Evolutionary conservation across 768 basidiomycete genomes (phyloP).

Genomic region (Russula sp.): DNA sequence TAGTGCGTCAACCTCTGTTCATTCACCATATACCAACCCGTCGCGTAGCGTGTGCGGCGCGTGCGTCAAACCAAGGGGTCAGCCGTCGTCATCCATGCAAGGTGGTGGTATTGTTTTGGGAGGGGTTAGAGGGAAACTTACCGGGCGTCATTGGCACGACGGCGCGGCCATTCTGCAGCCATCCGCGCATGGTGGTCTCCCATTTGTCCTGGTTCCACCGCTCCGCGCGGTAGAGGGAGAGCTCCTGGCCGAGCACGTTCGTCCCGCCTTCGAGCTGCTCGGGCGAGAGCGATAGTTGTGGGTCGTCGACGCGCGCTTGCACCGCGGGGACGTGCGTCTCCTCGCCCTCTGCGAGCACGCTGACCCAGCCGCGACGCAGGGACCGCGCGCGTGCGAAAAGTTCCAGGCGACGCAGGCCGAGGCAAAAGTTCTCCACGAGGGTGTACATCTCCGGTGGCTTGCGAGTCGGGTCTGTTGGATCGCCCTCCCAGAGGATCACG

Average conservation of each 20-base stretch:
- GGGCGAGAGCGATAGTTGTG: conserved; percentile 16
- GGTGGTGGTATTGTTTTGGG: not conserved
- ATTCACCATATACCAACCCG: too few relatives aligned
- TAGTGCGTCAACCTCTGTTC: conserved; percentile 67
- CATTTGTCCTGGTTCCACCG: conserved; percentile 58
- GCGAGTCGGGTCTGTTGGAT: conserved; percentile 68
- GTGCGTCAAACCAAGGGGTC: not conserved
- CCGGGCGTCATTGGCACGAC: conserved; percentile 63
- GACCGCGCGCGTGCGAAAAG: conserved; percentile 69
- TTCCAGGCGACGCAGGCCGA: conserved; percentile 86
- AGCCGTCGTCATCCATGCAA: not conserved
- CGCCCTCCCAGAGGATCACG: conserved; percentile 95
- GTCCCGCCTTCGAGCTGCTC: conserved; percentile 31
- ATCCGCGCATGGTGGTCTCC: conserved; percentile 53
- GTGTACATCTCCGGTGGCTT: conserved; percentile 96
- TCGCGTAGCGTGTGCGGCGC: not conserved
- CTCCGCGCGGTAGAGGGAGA: conserved; percentile 28
- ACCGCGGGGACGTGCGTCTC: conserved; percentile 42
- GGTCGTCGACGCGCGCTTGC: conserved; percentile 22
- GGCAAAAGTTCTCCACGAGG: conserved; percentile 95
- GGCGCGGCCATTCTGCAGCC: conserved; percentile 33
- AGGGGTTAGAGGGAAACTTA: conserved; percentile 13
- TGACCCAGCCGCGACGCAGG: conserved; percentile 86
- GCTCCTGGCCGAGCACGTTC: conserved; percentile 24
- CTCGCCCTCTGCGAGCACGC: conserved; percentile 63